These are phyloP conservation scores for Chrysopogon serrulatus DNA, from an alignment of 176 grass and related monocot species.

Conservation along the genomic window DNA sequence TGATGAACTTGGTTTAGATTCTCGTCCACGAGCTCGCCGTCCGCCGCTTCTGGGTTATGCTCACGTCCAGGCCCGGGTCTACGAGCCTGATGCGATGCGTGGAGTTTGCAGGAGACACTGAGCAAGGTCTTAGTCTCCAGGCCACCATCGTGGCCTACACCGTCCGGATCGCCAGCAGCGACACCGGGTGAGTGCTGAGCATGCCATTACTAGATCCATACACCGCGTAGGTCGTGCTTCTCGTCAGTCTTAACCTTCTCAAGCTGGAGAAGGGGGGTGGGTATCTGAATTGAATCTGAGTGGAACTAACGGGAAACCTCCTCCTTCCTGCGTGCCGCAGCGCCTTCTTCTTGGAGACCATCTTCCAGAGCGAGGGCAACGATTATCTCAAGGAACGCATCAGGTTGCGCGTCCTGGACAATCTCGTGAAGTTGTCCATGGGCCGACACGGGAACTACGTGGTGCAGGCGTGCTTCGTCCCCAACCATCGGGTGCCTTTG, in stretches of 20 bases:
- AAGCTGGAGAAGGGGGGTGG: not conserved
- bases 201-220: not conserved
- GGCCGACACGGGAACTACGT: slow-evolving; percentile 2
- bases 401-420: not conserved
- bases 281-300: too few species aligned
- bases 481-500: too few species aligned
- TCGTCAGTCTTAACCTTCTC: not conserved
- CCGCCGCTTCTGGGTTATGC: fast-evolving
- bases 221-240: not conserved
- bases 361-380: not conserved
- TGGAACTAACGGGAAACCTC: not conserved
- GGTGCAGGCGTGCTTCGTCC: slow-evolving; percentile 20
- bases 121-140: not conserved
- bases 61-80: not conserved
- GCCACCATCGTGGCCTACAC: not conserved
- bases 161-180: not conserved
- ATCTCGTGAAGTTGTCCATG: not conserved
- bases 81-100: slow-evolving; percentile 4
- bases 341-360: slow-evolving; percentile 14
- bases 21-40: not conserved
- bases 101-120: not conserved
- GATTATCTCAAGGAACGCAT: not conserved
- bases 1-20: not conserved
- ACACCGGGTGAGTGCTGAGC: not conserved
- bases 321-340: not conserved